A percentile compares a stretch with the other conserved stretches of the same genome.
Conservation (phyloP, 805 yeast species). For the Wickerhamiella australiensis region DNA sequence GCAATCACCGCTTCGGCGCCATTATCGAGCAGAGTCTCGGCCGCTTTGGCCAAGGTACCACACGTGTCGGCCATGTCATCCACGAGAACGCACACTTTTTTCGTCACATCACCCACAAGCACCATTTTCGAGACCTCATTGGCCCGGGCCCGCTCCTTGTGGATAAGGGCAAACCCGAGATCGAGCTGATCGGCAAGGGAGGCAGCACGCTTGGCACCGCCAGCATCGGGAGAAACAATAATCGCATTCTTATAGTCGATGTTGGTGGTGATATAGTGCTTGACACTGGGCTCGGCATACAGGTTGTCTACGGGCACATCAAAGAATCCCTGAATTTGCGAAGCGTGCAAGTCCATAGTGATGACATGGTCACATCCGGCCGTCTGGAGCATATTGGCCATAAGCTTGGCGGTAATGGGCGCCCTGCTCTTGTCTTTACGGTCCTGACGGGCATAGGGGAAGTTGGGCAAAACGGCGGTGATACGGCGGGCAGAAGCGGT, state of each 20-base stretch:
- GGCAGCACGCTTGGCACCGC: conserved; percentile 97
- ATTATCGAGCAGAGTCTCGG: conserved; percentile 67
- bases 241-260: conserved; percentile 48
- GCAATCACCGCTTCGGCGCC: conserved; percentile 83
- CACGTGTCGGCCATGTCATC: conserved; percentile 99
- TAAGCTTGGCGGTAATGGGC: conserved; percentile 87
- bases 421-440: conserved; percentile 93
- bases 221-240: conserved; percentile 95
- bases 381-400: conserved; percentile 82
- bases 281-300: conserved; percentile 86
- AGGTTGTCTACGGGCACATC: conserved; percentile 90
- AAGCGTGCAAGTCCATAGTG: conserved; percentile 94
- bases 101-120: conserved; percentile 83
- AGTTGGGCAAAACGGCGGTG: conserved; percentile 89
- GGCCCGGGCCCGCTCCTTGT: conserved; percentile 89
- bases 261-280: conserved; percentile 64
- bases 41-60: conserved; percentile 91
- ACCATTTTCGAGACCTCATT: conserved; percentile 94
- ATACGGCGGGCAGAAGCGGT: conserved; percentile 92
- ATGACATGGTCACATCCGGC: conserved; percentile 94
- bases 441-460: conserved; percentile 96
- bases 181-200: conserved; percentile 85
- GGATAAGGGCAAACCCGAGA: conserved; percentile 86
- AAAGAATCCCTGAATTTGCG: conserved; percentile 96
- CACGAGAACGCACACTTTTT: conserved; percentile 70